Conservation (phyloP, 2,329 filamentous ascomycete genomes). For the Cryoendolithus antarcticus region DNA sequence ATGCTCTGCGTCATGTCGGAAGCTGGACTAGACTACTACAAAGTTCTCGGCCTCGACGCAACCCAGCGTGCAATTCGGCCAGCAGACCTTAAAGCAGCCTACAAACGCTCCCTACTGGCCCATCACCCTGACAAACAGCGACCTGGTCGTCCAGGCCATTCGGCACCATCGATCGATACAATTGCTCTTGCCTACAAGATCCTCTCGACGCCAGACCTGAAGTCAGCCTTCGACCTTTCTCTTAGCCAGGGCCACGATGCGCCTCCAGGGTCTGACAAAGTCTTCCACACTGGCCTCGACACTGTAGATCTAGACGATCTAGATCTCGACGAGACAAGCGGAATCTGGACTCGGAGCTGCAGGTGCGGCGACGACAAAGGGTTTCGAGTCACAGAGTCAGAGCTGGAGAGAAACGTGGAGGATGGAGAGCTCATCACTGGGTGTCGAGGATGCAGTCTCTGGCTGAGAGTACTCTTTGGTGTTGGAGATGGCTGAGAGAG, state of each 20-base stretch:
- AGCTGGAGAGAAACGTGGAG: conserved; percentile 39
- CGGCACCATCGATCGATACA: conserved; percentile 39
- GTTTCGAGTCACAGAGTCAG: conserved; percentile 42
- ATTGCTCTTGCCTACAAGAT: conserved; percentile 47
- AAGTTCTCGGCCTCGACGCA: too few relatives aligned
- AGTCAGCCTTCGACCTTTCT: conserved; percentile 37
- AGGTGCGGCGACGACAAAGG: conserved; percentile 46
- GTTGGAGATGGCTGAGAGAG: conserved; percentile 29
- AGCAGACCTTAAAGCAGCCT: conserved; percentile 39
- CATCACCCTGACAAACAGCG: conserved; percentile 47
- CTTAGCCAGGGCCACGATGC: conserved; percentile 12
- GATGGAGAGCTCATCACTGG: conserved; percentile 47
- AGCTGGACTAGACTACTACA: too few relatives aligned
- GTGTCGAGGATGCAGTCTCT: conserved; percentile 52
- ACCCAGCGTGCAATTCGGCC: background rate
- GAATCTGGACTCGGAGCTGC: conserved; percentile 41
- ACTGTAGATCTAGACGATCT: conserved; percentile 47
- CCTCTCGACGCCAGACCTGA: conserved; percentile 32
- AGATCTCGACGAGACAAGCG: conserved; percentile 25
- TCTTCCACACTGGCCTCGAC: conserved; percentile 38
- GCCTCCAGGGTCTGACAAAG: background rate
- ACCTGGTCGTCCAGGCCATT: background rate
- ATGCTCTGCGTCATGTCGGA: too few relatives aligned
- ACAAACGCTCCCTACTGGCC: conserved; percentile 42
- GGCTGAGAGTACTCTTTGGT: conserved; percentile 48